Evolutionary conservation across 2,329 filamentous ascomycete genomes (phyloP).

Genomic region (Aspergillus sp.): DNA sequence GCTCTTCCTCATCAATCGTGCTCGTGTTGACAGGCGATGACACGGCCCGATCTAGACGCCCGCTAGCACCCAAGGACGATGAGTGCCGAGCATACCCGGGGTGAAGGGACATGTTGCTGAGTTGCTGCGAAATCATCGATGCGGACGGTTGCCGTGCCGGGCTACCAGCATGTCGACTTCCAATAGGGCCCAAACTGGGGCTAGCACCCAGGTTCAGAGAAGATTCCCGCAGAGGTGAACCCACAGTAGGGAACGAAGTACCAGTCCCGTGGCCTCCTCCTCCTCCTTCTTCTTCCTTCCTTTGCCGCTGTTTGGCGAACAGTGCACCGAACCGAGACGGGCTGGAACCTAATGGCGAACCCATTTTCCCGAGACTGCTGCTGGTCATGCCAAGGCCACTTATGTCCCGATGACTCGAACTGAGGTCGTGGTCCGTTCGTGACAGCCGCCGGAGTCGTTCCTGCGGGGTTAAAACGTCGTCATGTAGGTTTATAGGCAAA

Average conservation of each 20-base stretch:
- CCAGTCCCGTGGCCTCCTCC: conserved; percentile 28
- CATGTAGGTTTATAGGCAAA: conserved; percentile 61
- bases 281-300: conserved; percentile 41
- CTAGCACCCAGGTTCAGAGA: conserved; percentile 44
- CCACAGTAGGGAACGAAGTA: conserved; percentile 53
- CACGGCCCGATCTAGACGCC: conserved; percentile 37
- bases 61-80: conserved; percentile 21
- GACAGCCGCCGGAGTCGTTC: conserved; percentile 54
- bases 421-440: conserved; percentile 47
- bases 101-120: conserved; percentile 39
- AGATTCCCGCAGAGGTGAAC: conserved; percentile 58
- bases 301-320: conserved; percentile 47
- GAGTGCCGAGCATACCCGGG: conserved; percentile 33
- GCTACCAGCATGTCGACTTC: conserved; percentile 44
- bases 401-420: conserved; percentile 40
- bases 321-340: conserved; percentile 55
- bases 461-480: conserved; percentile 55
- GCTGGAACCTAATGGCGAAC: conserved; percentile 51
- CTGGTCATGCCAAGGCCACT: conserved; percentile 45
- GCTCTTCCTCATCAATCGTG: conserved; percentile 44
- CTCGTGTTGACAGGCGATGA: conserved; percentile 39
- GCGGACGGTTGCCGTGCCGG: conserved; percentile 51
- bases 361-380: conserved; percentile 42
- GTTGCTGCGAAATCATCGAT: conserved; percentile 54
- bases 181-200: conserved; percentile 45